Conservation (phyloP, 2,329 filamentous ascomycete species). For the Ceratocystis cubensis region DNA sequence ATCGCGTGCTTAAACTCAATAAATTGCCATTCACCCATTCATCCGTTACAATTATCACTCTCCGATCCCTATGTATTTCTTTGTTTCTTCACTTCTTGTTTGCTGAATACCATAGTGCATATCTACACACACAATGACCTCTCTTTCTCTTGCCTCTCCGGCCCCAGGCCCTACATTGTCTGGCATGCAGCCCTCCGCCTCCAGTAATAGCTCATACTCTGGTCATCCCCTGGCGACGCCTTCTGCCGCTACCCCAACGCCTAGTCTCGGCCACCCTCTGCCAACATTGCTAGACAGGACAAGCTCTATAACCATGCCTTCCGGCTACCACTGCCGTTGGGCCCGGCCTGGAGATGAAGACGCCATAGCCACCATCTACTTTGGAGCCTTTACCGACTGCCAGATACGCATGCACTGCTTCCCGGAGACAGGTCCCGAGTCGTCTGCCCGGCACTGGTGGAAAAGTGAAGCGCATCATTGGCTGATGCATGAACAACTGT, state of each 20-base stretch:
- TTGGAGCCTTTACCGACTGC: constrained; percentile 16
- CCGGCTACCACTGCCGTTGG: constrained; percentile 17
- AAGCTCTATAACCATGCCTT: not conserved
- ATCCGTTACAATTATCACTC: too few relatives aligned
- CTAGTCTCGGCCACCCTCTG: not conserved
- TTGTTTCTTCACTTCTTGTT: too few relatives aligned
- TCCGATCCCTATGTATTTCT: too few relatives aligned
- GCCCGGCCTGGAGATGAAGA: constrained; percentile 10
- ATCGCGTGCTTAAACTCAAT: too few relatives aligned
- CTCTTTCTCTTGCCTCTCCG: not conserved
- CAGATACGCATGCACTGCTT: constrained; percentile 18
- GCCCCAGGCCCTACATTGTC: not conserved
- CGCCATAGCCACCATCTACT: constrained; percentile 18
- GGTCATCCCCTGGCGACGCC: not conserved
- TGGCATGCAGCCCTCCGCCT: not conserved
- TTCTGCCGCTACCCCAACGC: not conserved
- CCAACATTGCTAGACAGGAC: not conserved
- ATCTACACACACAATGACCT: not conserved
- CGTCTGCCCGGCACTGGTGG: constrained; percentile 16
- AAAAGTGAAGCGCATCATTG: constrained; percentile 14
- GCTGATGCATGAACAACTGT: constrained; percentile 10
- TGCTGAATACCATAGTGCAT: too few relatives aligned
- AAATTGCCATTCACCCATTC: too few relatives aligned
- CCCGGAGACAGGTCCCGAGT: constrained; percentile 8
- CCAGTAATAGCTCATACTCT: not conserved